Evolutionary conservation across 1,284 basidiomycete genomes (phyloP), one percentile per base, ranked within the genome.

Genomic region (Porodaedalea pini): DNA sequence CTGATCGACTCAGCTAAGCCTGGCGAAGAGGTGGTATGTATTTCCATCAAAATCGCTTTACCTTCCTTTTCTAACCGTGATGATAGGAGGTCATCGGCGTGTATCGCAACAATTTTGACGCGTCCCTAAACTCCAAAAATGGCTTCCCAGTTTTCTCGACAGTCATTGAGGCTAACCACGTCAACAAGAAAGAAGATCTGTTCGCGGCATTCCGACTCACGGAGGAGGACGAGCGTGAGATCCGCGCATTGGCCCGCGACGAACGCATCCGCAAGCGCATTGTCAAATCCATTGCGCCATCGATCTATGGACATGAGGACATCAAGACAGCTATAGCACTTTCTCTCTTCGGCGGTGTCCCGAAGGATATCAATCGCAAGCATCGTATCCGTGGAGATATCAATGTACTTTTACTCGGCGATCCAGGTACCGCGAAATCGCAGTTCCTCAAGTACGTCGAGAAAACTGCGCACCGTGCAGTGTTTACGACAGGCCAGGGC

Each of bases 61-160:
- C 39, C 36, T 39, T 51, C 63, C 70, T 47, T 71, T 55, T 36
- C 15, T 4, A 32, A 25, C 21, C 13, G 6, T 41, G 11, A 27
- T 34, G 56, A 62, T 65, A 92, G 90, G 94, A 98, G 79, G 86
- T 97, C 19, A 99, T 96, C 4, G 96, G 96, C 58, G 86, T 98
- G 65, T 99, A 99, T 72, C 85, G 95, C 64, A 99, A 99, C 77
- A 99, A 99, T 73, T 99, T 98, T 66, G 96, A 99, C 69, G 95
- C 95, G 3, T 91, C 94, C 1, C 83, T 99, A 65, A 99, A 99
- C 73, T 88, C 94, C 47, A 99, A 98, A 77, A 98, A 99, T 66
- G 97, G 96, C 23, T 99, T 99, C 77, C 96, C 96, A 0, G 97
- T 99, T 40, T 99, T 99, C 76, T 95, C 94, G 2, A 99, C 96